These are phyloP conservation scores for Hymenoscyphus occultus DNA, from an alignment of 2,329 filamentous ascomycete species.

Conservation along the genomic window DNA sequence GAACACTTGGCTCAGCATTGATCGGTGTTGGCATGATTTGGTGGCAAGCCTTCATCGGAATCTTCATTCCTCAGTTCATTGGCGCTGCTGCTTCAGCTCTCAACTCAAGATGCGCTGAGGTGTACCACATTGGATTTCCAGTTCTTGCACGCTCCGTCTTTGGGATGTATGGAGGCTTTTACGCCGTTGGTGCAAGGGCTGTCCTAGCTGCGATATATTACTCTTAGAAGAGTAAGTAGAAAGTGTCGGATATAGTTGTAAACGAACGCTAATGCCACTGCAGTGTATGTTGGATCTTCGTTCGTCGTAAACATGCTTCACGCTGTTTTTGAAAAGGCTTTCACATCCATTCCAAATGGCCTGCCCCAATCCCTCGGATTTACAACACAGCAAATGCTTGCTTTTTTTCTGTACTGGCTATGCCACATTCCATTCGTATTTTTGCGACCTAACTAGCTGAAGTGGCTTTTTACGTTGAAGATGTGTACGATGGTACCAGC, in stretches of 20 bases:
- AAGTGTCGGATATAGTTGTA: neutral
- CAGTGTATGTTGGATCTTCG: slow-evolving; percentile 28
- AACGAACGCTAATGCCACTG: neutral
- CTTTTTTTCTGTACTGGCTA: slow-evolving; percentile 41
- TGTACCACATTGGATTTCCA: slow-evolving; percentile 45
- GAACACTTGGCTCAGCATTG: slow-evolving; percentile 42
- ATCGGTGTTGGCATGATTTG: slow-evolving; percentile 43
- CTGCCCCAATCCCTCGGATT: slow-evolving; percentile 36
- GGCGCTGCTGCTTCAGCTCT: slow-evolving; percentile 44
- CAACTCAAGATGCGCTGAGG: slow-evolving; percentile 42
- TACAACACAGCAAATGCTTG: slow-evolving; percentile 38
- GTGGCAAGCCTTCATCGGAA: slow-evolving; percentile 45
- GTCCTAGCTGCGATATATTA: slow-evolving; percentile 54
- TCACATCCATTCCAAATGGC: slow-evolving; percentile 36
- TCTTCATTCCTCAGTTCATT: slow-evolving; percentile 44
- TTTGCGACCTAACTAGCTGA: slow-evolving; percentile 41
- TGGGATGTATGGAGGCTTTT: slow-evolving; percentile 44
- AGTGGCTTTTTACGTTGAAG: slow-evolving; percentile 43
- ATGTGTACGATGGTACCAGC: slow-evolving; percentile 37
- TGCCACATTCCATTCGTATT: slow-evolving; percentile 40
- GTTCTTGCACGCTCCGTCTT: slow-evolving; percentile 39
- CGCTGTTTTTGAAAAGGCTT: slow-evolving; percentile 35
- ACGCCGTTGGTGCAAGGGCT: slow-evolving; percentile 41
- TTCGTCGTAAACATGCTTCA: slow-evolving; percentile 37
- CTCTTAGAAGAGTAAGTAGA: slow-evolving; percentile 58